Conservation (phyloP, 768 basidiomycete genomes). For the Suillus americanus region DNA sequence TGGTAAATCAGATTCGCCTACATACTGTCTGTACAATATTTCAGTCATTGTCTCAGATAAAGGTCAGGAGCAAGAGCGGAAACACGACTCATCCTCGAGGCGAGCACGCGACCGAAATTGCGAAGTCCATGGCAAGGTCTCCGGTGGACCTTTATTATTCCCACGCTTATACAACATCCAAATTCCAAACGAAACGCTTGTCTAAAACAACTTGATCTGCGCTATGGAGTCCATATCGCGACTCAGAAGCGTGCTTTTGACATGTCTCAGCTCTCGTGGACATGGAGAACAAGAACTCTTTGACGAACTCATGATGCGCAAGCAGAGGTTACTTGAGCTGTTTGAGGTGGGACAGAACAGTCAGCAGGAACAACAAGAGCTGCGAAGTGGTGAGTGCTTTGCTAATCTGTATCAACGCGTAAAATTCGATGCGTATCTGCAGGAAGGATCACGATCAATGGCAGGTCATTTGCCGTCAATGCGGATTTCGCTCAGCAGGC, state of each 20-base stretch:
- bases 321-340: constrained; percentile 58
- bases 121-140: constrained; percentile 5
- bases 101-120: constrained; percentile 3
- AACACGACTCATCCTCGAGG: constrained; percentile 4
- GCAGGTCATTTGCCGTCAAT: constrained; percentile 71
- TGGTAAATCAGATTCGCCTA: constrained; percentile 74
- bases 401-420: background rate
- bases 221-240: constrained; percentile 61
- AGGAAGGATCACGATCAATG: constrained; percentile 69
- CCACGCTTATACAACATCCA: constrained; percentile 1
- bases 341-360: constrained; percentile 65
- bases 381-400: constrained; percentile 57
- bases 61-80: constrained; percentile 8
- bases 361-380: constrained; percentile 64
- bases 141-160: constrained; percentile 10
- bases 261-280: constrained; percentile 45
- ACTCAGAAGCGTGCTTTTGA: constrained; percentile 53
- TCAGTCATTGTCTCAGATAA: constrained; percentile 20
- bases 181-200: background rate
- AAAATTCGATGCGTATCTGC: background rate
- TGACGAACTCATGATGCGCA: constrained; percentile 69
- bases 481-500: constrained; percentile 76
- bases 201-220: constrained; percentile 2
- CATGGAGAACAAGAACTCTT: constrained; percentile 74
- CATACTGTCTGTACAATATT: constrained; percentile 71